Evolutionary conservation across 768 basidiomycete genomes (phyloP), one percentile per base, ranked within the genome.

Genomic region (Trametes meyenii): DNA sequence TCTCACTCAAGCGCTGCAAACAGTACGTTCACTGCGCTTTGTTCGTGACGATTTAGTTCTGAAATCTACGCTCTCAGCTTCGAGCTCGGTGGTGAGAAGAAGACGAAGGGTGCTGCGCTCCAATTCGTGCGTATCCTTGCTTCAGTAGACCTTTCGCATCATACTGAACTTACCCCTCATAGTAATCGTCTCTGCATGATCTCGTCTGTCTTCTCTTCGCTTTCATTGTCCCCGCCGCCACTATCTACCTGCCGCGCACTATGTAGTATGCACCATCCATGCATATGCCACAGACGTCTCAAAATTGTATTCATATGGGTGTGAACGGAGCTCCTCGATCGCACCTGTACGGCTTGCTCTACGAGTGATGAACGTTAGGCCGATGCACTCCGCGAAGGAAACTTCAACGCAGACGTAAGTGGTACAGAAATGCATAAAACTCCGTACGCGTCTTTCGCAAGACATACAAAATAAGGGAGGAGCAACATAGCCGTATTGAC

Each of bases 31-130:
- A 8, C 14, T 36, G 3, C 35, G 39, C 50, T 5, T 26, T 33
- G 26, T 23, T 17, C 39, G 12, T 19, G 16, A 40, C 0, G 8
- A 11, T 29, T 8, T 29, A 26, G 21, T 42, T 35, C 49, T 10
- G n/a, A 26, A 21, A 19, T 60, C 64, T 50, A 60, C 35, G 4
- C 49, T 7, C 52, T 54, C 55, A 94, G 93, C 84, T 98, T 99
- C 84, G 96, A 98, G 82, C 89, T 98, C 56, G 96, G 97, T 77
- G 97, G 97, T 75, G 97, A 99, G 86, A 99, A 98, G 88, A 98
- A 98, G 90, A 95, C 93, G 70, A 95, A 95, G 86, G 94, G 94
- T 78, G 94, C 93, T 70, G 95, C 94, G 64, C 90, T 96, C 71
- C 86, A 85, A 74, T 96, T 96, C 86, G 92, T 94, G 77, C 70